Percentiles rank a stretch among this genome's conserved stretches.
These are phyloP conservation scores for Pichia sp. DNA, from an alignment of 1,139 yeast genomes.

Conservation along the genomic window DNA sequence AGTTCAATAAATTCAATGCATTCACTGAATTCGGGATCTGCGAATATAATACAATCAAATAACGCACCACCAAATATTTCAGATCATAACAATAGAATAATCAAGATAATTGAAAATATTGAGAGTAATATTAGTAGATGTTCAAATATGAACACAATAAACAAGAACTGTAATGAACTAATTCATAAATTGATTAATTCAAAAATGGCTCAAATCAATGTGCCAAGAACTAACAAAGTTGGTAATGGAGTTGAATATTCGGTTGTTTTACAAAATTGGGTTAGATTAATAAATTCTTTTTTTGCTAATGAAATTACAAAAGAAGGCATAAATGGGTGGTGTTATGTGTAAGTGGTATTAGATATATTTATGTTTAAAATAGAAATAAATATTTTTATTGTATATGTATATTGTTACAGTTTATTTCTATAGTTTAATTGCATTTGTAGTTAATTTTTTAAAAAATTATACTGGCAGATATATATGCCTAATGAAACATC, in stretches of 20 bases:
- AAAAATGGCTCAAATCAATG: slow-evolving; percentile 7
- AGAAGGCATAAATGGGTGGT: slow-evolving; percentile 19
- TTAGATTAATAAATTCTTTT: slow-evolving; percentile 12
- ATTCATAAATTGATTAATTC: slow-evolving; percentile 4
- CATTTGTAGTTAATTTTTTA: too few relatives aligned
- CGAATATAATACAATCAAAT: background rate
- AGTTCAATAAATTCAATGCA: background rate
- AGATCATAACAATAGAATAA: slow-evolving; percentile 10
- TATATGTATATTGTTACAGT: too few relatives aligned
- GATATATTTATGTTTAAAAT: too few relatives aligned
- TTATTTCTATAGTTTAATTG: too few relatives aligned
- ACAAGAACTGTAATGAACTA: slow-evolving; percentile 9
- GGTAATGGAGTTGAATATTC: slow-evolving; percentile 11
- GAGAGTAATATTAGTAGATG: slow-evolving; percentile 13
- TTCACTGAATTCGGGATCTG: background rate
- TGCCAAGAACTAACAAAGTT: slow-evolving; percentile 14
- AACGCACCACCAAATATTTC: background rate
- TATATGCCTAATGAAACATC: too few relatives aligned
- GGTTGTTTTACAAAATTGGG: slow-evolving; percentile 14
- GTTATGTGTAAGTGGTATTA: slow-evolving; percentile 4
- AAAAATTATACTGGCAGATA: too few relatives aligned
- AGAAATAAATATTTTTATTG: too few relatives aligned
- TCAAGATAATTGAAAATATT: slow-evolving; percentile 14
- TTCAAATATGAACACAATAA: slow-evolving; percentile 10
- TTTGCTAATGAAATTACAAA: slow-evolving; percentile 13